Conservation (phyloP, 805 yeast species). For the Metschnikowia colocasiae region DNA sequence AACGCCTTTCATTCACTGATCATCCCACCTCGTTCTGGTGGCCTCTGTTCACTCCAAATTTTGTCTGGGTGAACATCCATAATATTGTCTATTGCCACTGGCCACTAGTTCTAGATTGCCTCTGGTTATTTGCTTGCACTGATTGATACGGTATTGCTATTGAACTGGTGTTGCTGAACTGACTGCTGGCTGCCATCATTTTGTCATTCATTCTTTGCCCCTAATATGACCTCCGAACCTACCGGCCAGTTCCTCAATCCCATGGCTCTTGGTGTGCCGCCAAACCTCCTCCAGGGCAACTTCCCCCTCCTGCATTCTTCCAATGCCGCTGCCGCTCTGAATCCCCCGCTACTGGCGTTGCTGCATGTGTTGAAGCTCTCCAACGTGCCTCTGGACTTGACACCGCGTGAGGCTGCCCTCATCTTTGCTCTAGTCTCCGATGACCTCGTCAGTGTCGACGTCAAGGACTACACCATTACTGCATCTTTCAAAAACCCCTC, state of each 20-base stretch:
- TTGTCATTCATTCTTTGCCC: background rate
- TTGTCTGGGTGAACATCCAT: too few relatives aligned
- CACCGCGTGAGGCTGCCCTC: constrained; percentile 62
- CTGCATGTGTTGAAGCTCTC: constrained; percentile 27
- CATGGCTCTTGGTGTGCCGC: constrained; percentile 7
- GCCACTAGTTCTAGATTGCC: too few relatives aligned
- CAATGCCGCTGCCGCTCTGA: background rate
- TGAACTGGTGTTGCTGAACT: background rate
- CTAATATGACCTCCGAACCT: constrained; percentile 13
- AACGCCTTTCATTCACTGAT: background rate
- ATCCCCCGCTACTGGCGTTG: constrained; percentile 5
- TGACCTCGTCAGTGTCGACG: constrained; percentile 47
- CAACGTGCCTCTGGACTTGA: constrained; percentile 61
- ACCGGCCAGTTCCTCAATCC: constrained; percentile 16
- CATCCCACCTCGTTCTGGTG: too few relatives aligned
- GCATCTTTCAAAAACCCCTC: constrained; percentile 36
- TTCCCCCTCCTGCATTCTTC: constrained; percentile 3
- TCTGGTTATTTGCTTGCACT: too few relatives aligned
- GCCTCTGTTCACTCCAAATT: too few relatives aligned
- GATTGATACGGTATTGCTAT: too few relatives aligned
- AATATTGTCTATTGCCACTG: too few relatives aligned
- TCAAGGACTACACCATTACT: constrained; percentile 33
- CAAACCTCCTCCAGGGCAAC: constrained; percentile 5
- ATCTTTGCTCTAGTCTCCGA: constrained; percentile 69
- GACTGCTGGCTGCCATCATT: background rate